Evolutionary conservation across 2,329 filamentous ascomycete genomes (phyloP).

Genomic region (Aspergillus fumigatus): DNA sequence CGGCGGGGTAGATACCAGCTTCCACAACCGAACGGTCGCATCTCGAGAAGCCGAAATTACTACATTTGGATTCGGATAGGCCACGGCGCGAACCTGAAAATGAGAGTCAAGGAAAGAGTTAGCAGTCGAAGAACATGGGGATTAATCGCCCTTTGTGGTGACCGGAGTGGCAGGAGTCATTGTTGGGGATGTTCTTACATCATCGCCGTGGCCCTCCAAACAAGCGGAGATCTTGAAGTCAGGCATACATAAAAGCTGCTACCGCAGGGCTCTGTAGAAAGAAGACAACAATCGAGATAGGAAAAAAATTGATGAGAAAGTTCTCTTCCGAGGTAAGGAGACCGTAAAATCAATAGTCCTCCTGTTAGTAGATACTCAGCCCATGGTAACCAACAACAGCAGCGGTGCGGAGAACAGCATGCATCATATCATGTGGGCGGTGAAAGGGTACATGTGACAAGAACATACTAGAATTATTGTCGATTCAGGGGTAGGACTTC

Average conservation of each 20-base stretch:
- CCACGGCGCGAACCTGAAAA: slow-evolving; percentile 75
- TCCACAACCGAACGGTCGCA: slow-evolving; percentile 84
- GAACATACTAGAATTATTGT: slow-evolving; percentile 23
- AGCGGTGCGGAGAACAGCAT: slow-evolving; percentile 13
- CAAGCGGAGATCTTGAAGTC: slow-evolving; percentile 93
- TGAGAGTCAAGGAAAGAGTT: slow-evolving; percentile 58
- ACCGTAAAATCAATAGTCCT: slow-evolving; percentile 8
- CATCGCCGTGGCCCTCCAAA: slow-evolving; percentile 83
- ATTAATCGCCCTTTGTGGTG: slow-evolving; percentile 11
- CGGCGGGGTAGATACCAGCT: slow-evolving; percentile 59
- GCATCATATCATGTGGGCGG: slow-evolving; percentile 31
- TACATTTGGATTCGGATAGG: slow-evolving; percentile 67
- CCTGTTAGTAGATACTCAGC: slow-evolving; percentile 2
- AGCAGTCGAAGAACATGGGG: slow-evolving; percentile 16
- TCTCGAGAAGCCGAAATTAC: slow-evolving; percentile 87
- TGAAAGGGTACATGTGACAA: slow-evolving; percentile 11
- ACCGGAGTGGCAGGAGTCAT: slow-evolving; percentile 10
- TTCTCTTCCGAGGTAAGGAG: background rate
- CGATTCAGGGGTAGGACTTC: background rate
- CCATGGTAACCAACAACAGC: slow-evolving; percentile 20
- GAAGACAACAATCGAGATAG: background rate
- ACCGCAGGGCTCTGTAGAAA: background rate
- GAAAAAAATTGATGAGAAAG: background rate
- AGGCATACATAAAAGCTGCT: slow-evolving; percentile 52
- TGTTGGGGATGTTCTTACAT: slow-evolving; percentile 58